A percentile compares a stretch with the other conserved stretches of the same genome.
Evolutionary conservation across 106 monocot species (phyloP).

Genomic region (Dendrobium huoshanense): DNA sequence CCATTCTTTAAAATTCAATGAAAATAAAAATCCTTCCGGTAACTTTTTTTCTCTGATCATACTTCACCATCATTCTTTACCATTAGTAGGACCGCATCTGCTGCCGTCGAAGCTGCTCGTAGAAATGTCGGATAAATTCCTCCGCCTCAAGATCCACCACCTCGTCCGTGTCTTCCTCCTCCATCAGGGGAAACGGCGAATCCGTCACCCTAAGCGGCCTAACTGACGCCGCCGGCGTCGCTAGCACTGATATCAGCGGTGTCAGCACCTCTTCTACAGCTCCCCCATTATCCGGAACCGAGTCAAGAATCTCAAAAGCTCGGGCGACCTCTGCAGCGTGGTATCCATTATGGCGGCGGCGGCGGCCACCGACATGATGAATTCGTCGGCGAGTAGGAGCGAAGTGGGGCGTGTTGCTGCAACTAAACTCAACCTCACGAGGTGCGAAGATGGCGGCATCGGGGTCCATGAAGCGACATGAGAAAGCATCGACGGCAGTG

Average conservation of each 20-base stretch:
- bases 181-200: constrained; percentile 58
- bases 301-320: constrained; percentile 28
- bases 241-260: background rate
- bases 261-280: background rate
- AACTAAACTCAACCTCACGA: constrained; percentile 57
- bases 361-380: background rate
- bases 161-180: constrained; percentile 23
- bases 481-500: constrained; percentile 2
- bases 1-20: no score
- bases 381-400: background rate
- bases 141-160: constrained; percentile 48
- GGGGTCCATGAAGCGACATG: constrained; percentile 31
- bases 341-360: background rate
- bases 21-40: no score
- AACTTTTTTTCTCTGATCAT: no score
- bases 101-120: constrained; percentile 65
- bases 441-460: constrained; percentile 27
- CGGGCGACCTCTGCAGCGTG: constrained; percentile 16
- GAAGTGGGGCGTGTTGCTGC: constrained; percentile 45
- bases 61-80: background rate
- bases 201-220: constrained; percentile 57
- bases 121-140: constrained; percentile 51
- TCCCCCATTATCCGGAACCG: background rate
- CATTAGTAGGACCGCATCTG: background rate
- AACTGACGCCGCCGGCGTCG: constrained; percentile 9